Evolutionary conservation across 2,329 filamentous ascomycete species (phyloP), one percentile per base, ranked within the genome.

Genomic region (Orbilia oligospora): DNA sequence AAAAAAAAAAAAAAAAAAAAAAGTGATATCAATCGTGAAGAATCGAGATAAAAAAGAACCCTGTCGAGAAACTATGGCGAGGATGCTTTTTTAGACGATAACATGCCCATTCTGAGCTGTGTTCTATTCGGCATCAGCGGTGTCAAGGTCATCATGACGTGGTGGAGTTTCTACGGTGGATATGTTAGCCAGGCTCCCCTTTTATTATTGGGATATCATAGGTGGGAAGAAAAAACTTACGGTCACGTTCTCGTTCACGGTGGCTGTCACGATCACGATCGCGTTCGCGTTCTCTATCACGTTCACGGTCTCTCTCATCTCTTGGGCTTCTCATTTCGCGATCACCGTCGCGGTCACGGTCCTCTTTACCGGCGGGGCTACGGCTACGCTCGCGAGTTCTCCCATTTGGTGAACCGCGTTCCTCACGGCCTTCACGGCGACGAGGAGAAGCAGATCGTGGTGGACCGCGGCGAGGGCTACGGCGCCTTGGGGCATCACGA

Each of bases 131-230:
- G 81, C 81, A 48, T 98, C 96, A 83, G 94, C 95, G 83, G 96
- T 94, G 85, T 99, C 96, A 84, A 98, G 89, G 84, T 99, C 96
- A 85, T 99, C 96, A 83, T 97, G 93, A 53, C 67, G 68, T 61
- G 64, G 66, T 24, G 18, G 84, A 82, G 85, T 77, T 49, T 77
- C 73, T 77, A 86, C 85, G 82, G 69, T 80, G 70, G 80, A 81
- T 80, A 79, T 83, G 38, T 38, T 41, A 56, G 80, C 81, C 81
- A 82, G 83, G 80, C n/a, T 24, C 81, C 70, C 24, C 78, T 55
- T n/a, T 8, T 41, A 36, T 49, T 67, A 80, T 82, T 2, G 6
- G 24, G 38, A 61, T 30, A 49, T 64, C 46, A 2, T 80, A 76
- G 16, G 27, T 14, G 27, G n/a, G 12, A 33, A 81, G 12, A 33